Evolutionary conservation across 768 basidiomycete genomes (phyloP).

Genomic region (Boletus reticulatus): DNA sequence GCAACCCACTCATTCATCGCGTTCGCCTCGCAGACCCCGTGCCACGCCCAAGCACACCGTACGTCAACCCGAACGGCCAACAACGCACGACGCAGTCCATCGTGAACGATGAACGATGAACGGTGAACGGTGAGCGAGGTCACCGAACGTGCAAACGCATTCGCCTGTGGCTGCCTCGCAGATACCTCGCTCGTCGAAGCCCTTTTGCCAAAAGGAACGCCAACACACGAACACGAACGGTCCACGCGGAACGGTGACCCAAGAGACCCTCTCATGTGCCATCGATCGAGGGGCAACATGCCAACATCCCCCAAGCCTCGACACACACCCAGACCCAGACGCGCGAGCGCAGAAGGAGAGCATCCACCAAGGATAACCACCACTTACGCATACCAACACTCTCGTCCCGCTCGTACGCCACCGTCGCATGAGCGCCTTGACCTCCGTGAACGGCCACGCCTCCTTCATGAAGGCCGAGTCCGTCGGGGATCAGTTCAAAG

Average conservation of each 20-base stretch:
- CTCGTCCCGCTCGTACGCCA: constrained; percentile 46
- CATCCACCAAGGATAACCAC: too few species aligned
- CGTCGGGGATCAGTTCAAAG: constrained; percentile 55
- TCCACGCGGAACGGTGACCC: constrained; percentile 5
- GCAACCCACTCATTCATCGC: constrained; percentile 10
- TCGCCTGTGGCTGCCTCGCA: constrained; percentile 17
- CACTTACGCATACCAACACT: constrained; percentile 61
- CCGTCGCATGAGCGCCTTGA: constrained; percentile 40
- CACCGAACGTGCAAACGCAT: constrained; percentile 5
- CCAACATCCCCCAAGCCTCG: too few species aligned
- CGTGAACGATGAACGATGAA: constrained; percentile 5
- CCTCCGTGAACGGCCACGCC: constrained; percentile 50
- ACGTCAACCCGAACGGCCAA: too few species aligned
- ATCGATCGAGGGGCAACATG: constrained; percentile 8
- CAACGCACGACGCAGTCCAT: neutral
- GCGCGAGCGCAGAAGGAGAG: neutral
- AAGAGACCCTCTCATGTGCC: constrained; percentile 14
- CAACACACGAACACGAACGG: constrained; percentile 6
- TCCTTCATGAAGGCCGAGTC: constrained; percentile 37
- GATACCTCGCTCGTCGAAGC: constrained; percentile 14
- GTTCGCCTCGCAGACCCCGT: constrained; percentile 21
- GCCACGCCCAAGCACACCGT: neutral
- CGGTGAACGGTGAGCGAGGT: constrained; percentile 12
- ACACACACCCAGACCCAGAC: neutral
- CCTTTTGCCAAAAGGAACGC: constrained; percentile 1